These are phyloP conservation scores for Trichoderma hamatum DNA, from an alignment of 2,329 filamentous ascomycete genomes.

Conservation along the genomic window DNA sequence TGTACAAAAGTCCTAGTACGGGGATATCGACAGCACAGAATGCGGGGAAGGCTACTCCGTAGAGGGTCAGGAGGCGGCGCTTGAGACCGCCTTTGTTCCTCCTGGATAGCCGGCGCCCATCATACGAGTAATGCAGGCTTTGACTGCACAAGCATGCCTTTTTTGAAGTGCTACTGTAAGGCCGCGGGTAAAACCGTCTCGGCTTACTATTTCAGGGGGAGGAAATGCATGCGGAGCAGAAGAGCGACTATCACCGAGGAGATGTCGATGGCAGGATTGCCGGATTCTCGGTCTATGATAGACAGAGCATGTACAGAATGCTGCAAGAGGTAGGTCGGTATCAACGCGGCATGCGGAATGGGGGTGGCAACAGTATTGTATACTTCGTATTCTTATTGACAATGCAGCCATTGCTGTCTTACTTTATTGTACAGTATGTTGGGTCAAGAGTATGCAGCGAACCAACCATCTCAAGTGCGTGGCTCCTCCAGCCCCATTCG, in stretches of 20 bases:
- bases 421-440: background rate
- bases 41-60: background rate
- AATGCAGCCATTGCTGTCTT: background rate
- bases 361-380: background rate
- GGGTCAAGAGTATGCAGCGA: background rate
- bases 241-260: background rate
- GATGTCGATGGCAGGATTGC: slow-evolving; percentile 1
- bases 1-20: background rate
- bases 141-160: background rate
- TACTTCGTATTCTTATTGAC: slow-evolving; percentile 12
- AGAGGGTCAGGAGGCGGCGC: background rate
- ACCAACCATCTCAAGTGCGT: background rate
- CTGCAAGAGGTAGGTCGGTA: background rate
- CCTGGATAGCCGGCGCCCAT: background rate
- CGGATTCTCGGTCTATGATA: background rate
- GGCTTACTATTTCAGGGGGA: background rate
- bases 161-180: background rate
- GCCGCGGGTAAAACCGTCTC: background rate
- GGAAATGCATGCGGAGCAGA: background rate
- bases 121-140: background rate
- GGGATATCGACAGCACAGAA: background rate
- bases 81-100: slow-evolving; percentile 17
- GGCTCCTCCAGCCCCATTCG: background rate
- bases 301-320: background rate
- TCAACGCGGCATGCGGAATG: background rate